Conservation (phyloP, 768 basidiomycete genomes). For the Albatrellus ellisii region DNA sequence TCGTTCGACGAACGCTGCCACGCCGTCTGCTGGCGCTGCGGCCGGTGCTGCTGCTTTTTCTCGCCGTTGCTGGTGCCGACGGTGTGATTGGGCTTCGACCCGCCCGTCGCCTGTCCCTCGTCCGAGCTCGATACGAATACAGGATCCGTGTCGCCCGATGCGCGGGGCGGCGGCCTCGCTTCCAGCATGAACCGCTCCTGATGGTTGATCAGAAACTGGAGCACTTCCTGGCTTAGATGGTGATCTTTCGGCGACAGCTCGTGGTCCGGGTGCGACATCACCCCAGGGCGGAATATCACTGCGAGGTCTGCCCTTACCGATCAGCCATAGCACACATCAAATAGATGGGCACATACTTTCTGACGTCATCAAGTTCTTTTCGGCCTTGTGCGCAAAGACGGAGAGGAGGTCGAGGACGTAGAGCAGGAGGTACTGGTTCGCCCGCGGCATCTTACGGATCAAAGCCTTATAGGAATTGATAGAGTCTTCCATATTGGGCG, state of each 20-base stretch:
- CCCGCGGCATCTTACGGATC: slow-evolving; percentile 72
- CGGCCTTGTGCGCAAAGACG: slow-evolving; percentile 84
- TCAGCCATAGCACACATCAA: background rate
- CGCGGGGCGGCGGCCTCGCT: slow-evolving; percentile 53
- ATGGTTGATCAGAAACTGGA: slow-evolving; percentile 93
- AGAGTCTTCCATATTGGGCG: slow-evolving; percentile 55
- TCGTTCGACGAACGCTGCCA: background rate
- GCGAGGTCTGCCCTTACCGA: slow-evolving; percentile 58
- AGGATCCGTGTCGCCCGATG: slow-evolving; percentile 32
- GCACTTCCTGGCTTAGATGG: slow-evolving; percentile 73
- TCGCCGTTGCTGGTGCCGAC: background rate
- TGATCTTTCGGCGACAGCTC: slow-evolving; percentile 82
- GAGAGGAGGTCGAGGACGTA: slow-evolving; percentile 94
- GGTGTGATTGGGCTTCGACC: slow-evolving; percentile 3
- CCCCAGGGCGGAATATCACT: slow-evolving; percentile 91
- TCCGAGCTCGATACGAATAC: slow-evolving; percentile 31
- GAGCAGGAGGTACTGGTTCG: slow-evolving; percentile 91
- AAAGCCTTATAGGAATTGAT: slow-evolving; percentile 74
- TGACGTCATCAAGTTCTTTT: slow-evolving; percentile 93
- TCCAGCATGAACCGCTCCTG: slow-evolving; percentile 94
- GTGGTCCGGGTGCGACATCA: slow-evolving; percentile 82
- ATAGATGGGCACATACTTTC: slow-evolving; percentile 59
- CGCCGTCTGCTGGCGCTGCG: slow-evolving; percentile 2
- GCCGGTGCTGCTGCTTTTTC: slow-evolving; percentile 2
- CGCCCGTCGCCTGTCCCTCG: slow-evolving; percentile 14